Evolutionary conservation across 352 stramenopile species (phyloP).

Genomic region (Pythium rishiriense): DNA sequence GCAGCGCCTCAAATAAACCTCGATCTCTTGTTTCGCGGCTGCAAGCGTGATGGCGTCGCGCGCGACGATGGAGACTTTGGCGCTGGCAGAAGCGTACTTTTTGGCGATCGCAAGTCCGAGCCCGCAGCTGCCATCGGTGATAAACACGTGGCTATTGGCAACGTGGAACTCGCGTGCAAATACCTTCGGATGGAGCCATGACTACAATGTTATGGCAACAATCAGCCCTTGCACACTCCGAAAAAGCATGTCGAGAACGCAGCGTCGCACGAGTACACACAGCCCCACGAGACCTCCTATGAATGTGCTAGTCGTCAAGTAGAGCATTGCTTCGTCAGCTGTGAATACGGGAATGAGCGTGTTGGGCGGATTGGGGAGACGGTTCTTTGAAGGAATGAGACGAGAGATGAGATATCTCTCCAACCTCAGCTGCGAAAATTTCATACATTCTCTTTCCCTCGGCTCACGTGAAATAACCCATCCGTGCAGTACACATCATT

Average conservation of each 20-base stretch:
- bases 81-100: slow-evolving; percentile 46
- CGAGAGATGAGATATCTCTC: too few species aligned
- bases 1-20: slow-evolving; percentile 19
- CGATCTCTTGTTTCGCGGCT: slow-evolving; percentile 33
- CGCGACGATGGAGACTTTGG: slow-evolving; percentile 51
- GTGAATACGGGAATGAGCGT: not conserved
- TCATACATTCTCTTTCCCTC: too few species aligned
- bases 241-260: not conserved
- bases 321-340: not conserved
- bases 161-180: slow-evolving; percentile 48
- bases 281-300: slow-evolving; percentile 27
- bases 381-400: too few species aligned
- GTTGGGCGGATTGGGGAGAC: not conserved
- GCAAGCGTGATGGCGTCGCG: slow-evolving; percentile 35
- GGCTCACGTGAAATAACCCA: too few species aligned
- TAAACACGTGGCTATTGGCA: slow-evolving; percentile 48
- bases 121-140: slow-evolving; percentile 43
- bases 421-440: too few species aligned
- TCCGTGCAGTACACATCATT: too few species aligned
- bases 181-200: slow-evolving; percentile 45
- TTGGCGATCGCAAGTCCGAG: slow-evolving; percentile 60
- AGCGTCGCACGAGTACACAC: slow-evolving; percentile 39
- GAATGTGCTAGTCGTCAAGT: not conserved
- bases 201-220: too few species aligned
- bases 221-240: not conserved